Conservation (phyloP, 75 land plant species). For the Chamaecyparis obtusa region DNA sequence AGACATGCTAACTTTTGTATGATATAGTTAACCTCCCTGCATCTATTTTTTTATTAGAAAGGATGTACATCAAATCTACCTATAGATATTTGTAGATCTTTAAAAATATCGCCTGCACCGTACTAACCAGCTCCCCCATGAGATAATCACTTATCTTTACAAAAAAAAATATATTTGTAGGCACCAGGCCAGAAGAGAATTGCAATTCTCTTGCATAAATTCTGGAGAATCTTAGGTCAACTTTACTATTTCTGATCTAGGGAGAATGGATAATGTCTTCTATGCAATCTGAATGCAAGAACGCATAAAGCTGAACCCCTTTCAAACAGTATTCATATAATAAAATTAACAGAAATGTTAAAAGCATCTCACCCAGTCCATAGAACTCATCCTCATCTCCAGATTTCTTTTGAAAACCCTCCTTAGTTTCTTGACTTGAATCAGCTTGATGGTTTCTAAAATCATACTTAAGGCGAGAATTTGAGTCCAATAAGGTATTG, state of each 20-base stretch:
- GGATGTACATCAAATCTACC: conserved; percentile 41
- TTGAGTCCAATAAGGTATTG: conserved; percentile 68
- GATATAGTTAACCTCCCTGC: not conserved
- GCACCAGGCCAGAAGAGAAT: not conserved
- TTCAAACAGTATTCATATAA: not conserved
- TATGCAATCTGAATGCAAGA: not conserved
- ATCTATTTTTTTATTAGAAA: conserved; percentile 6
- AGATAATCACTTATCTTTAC: conserved; percentile 3
- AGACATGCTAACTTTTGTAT: not conserved
- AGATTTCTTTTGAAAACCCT: conserved; percentile 12
- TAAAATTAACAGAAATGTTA: not conserved
- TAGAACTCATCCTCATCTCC: conserved; percentile 75
- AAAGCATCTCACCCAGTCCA: conserved; percentile 59
- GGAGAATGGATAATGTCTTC: not conserved
- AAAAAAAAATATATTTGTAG: not conserved
- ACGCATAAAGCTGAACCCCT: conserved; percentile 1
- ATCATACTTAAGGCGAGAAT: conserved; percentile 55
- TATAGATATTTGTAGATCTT: conserved; percentile 63
- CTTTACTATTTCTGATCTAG: not conserved
- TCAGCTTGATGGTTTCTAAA: conserved; percentile 32
- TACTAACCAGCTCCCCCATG: conserved; percentile 19
- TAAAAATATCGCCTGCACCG: conserved; percentile 59
- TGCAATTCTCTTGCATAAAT: not conserved
- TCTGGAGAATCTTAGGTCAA: not conserved
- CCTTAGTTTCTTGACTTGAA: conserved; percentile 25